Evolutionary conservation across 73 alveolate species (phyloP), one percentile per base, ranked within the genome.

Genomic region (Paramecium octaurelia): DNA sequence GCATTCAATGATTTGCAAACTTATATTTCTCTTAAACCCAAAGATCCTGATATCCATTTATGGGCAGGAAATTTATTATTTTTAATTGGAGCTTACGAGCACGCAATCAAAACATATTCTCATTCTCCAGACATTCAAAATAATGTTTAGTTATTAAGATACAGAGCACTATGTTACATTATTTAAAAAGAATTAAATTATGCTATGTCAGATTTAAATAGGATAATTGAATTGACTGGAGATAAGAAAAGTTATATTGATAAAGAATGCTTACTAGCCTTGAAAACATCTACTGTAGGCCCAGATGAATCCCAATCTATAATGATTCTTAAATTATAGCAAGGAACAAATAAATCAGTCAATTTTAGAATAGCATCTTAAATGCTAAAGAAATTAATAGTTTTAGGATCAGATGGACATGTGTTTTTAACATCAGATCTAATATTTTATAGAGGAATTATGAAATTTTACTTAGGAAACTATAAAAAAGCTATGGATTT

Each of bases 11-110:
- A 89, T 69, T 50, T 89, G 43, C 24, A 89, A 29, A 73, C 85
- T 18, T 89, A 89, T 34, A 89, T 89, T 20, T 46, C 92, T 44
- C 50, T 89, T 2, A 89, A 89, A 40, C 77, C 86, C 9, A 44
- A 69, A 35, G 94, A 89, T 71, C 94, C 94, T 46, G 90, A 89
- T 23, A 70, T 89, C 24, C 94, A 89, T 70, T 89, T 89, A 46
- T 89, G 94, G 94, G 86, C 94, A 35, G 94, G 94, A 40, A 89
- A 89, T 89, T 73, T 89, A 38, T 84, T 89, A 40, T 89, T 89
- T 71, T 58, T 58, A 18, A 70, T 89, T 5, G 94, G 91, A 7
- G 94, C 86, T 34, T 71, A 64, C 50, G 94, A 89, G 18, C 89
- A 89, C 48, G 94, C 94, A 6, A 71, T 89, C 6, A 89, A 68